Base-by-base conservation (phyloP, 441 rosid genomes). In the Gossypium schwendimanii region DNA sequence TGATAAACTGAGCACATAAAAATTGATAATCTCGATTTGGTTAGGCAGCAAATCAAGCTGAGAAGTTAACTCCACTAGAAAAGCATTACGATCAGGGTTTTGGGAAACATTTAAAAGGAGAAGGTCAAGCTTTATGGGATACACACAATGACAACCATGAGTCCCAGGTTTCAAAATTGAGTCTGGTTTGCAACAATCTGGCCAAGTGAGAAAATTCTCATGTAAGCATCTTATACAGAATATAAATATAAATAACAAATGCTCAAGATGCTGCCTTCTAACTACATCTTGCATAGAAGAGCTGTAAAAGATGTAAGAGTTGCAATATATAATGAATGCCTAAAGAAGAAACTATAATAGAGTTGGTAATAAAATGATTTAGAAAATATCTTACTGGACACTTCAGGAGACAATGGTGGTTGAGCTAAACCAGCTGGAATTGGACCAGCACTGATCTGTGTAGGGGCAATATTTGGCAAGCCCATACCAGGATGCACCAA, bases 61-160 rank as follows among this genome's bases (percentile, higher is more conserved):
- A 59, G 84, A 64, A 61, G 98, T 95, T 71, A 94, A 85, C 71
- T 92, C 87, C 63, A 75, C 83, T 50, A 92, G 76, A 79, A 94
- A 91, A 71, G 71, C 6, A 70, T 62, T 82, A 97, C 91, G 79
- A 76, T 86, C 82, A 9, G 91, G 87, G 81, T 82, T 89, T 75
- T 85, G 89, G 6, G 98, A 92, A 74, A 94, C 89, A 77, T 94
- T 94, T 84, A 86, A 67, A 59, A 94, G 97, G 76, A 88, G 85
- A 84, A 94, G 92, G 74, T 92, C 98, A 70, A 94, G 87, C 87
- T 91, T 94, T 81, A 94, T 89, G 21, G 98, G 97, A 83, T 94
- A 92, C 58, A 86, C 97, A 55, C 98, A 94, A 75, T 90, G 91
- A 76, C 98, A 92, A 79, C 81, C 92, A 75, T 70, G 84, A 79